These are phyloP conservation scores for Schrenkiella parvula DNA, from an alignment of 345 rosid genomes.

Conservation along the genomic window DNA sequence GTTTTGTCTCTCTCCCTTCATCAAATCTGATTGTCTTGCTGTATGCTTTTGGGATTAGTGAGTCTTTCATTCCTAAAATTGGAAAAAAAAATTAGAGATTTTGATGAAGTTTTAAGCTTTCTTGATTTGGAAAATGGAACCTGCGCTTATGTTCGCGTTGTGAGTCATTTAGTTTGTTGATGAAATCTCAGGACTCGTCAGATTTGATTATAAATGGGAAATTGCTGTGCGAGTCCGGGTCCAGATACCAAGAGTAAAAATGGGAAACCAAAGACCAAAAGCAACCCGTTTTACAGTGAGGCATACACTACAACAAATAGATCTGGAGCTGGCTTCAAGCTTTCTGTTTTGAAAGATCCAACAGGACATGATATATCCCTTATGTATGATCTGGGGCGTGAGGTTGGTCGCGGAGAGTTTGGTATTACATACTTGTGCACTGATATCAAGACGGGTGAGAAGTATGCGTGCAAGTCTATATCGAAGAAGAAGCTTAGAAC, in stretches of 20 bases:
- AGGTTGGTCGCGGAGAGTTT: constrained; percentile 90
- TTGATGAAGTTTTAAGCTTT: constrained; percentile 6
- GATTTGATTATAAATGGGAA: constrained; percentile 52
- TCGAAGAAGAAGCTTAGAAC: constrained; percentile 89
- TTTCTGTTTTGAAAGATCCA: constrained; percentile 65
- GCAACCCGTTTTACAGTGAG: constrained; percentile 54
- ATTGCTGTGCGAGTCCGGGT: constrained; percentile 60
- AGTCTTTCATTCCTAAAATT: neutral
- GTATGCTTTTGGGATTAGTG: neutral
- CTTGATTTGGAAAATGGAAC: neutral
- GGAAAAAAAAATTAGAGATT: neutral
- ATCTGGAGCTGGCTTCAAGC: constrained; percentile 41
- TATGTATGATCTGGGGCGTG: constrained; percentile 65
- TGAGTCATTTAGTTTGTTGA: constrained; percentile 5
- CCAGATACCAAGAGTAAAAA: constrained; percentile 34
- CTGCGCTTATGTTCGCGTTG: neutral
- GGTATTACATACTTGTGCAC: constrained; percentile 73
- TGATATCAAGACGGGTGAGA: constrained; percentile 47
- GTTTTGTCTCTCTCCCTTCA: neutral
- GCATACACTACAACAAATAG: constrained; percentile 38
- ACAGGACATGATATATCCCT: constrained; percentile 49
- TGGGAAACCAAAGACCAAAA: constrained; percentile 42
- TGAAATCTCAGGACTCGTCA: constrained; percentile 18
- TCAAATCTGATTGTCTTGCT: constrained; percentile 1
- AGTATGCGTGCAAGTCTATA: constrained; percentile 75